phyloP scores from a whole-genome alignment of 148 eudicot genomes.

The Polygonum aviculare region DNA sequence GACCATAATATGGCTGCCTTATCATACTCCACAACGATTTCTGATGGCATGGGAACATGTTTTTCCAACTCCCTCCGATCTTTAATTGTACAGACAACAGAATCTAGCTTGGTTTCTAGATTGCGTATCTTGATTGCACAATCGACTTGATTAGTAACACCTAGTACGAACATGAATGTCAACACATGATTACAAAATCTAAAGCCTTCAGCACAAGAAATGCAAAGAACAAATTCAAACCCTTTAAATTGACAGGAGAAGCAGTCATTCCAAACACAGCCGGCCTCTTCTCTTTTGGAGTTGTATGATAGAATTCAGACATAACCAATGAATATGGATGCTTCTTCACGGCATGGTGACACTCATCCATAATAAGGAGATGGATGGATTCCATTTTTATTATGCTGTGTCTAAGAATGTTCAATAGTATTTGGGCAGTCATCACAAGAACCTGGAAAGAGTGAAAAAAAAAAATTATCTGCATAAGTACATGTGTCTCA shows the following conservation, averaged over 20 bases:
- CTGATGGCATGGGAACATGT: conserved; percentile 97
- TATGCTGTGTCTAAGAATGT: conserved; percentile 95
- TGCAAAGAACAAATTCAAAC: conserved; percentile 23
- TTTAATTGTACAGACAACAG: conserved; percentile 94
- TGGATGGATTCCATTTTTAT: conserved; percentile 86
- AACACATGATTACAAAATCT: not conserved
- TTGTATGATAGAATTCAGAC: conserved; percentile 99
- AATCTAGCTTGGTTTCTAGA: conserved; percentile 87
- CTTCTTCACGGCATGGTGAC: conserved; percentile 99
- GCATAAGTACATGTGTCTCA: not conserved
- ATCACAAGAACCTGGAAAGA: conserved; percentile 80
- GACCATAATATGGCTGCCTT: conserved; percentile 86
- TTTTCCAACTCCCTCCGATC: conserved; percentile 94
- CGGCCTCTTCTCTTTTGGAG: conserved; percentile 90
- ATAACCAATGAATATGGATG: conserved; percentile 99
- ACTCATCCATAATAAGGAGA: conserved; percentile 94
- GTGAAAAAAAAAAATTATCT: conserved; percentile 6
- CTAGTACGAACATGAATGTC: conserved; percentile 24
- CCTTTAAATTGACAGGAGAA: conserved; percentile 97
- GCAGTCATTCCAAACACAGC: conserved; percentile 98
- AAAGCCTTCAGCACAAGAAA: conserved; percentile 8
- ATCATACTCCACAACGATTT: conserved; percentile 86
- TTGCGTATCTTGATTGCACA: conserved; percentile 96
- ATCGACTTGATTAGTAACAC: conserved; percentile 97
- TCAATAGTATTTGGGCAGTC: conserved; percentile 97